These are phyloP conservation scores for Henckelia pumila DNA, from an alignment of 257 asterid species.

Conservation along the genomic window DNA sequence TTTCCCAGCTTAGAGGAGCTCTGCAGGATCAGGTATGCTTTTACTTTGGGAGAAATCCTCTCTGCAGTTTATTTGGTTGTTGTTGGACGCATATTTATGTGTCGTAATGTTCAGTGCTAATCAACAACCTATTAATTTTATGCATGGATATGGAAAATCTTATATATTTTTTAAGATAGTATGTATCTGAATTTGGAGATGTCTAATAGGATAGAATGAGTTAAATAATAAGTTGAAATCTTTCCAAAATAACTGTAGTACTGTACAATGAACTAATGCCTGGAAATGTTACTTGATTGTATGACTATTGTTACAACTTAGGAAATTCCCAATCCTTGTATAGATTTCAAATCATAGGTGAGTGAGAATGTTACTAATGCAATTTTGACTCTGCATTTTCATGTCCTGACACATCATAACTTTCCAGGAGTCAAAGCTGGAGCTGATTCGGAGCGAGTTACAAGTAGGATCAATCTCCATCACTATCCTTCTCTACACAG, in stretches of 20 bases:
- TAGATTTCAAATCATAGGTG: neutral
- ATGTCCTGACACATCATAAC: conserved; percentile 26
- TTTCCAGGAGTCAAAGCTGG: conserved; percentile 87
- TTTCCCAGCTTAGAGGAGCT: conserved; percentile 79
- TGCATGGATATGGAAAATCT: neutral
- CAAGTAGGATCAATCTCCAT: conserved; percentile 48
- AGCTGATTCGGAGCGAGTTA: conserved; percentile 55
- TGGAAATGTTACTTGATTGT: neutral
- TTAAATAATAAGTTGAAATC: conserved; percentile 14
- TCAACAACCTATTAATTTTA: neutral
- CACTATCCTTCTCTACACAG: conserved; percentile 11
- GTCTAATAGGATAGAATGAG: conserved; percentile 10
- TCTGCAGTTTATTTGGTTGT: conserved; percentile 17
- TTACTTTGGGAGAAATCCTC: conserved; percentile 5
- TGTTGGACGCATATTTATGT: neutral
- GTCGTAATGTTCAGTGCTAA: neutral
- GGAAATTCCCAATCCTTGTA: neutral
- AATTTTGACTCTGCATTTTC: conserved; percentile 19
- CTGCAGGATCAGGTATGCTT: conserved; percentile 75
- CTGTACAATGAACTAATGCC: neutral
- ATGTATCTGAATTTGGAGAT: neutral
- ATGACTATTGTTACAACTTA: neutral
- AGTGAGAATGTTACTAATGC: conserved; percentile 13
- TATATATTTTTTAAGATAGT: neutral
- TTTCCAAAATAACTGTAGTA: neutral